A percentile compares a stretch with the other conserved stretches of the same genome.
These are phyloP conservation scores for Thymus mandschuricus DNA, from an alignment of 257 asterid genomes.

Conservation along the genomic window DNA sequence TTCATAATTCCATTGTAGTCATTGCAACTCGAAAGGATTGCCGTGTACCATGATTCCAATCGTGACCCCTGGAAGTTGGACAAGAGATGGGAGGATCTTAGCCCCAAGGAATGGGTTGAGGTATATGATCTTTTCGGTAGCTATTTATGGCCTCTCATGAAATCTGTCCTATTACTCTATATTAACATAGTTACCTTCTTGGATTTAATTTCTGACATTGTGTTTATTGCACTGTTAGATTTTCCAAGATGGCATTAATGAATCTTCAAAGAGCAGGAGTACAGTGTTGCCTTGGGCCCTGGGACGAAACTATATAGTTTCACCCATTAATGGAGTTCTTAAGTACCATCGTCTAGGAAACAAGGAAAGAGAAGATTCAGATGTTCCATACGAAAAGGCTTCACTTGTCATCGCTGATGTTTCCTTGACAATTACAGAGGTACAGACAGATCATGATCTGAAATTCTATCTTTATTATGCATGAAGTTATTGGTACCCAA, in stretches of 20 bases:
- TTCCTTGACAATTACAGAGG: conserved; percentile 90
- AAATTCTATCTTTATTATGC: conserved; percentile 5
- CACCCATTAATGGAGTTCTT: conserved; percentile 92
- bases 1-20: conserved; percentile 55
- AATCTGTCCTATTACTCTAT: conserved; percentile 7
- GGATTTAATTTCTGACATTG: conserved; percentile 18
- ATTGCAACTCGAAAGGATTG: conserved; percentile 96
- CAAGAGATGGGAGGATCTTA: conserved; percentile 95
- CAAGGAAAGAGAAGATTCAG: conserved; percentile 82
- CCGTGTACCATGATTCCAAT: conserved; percentile 90
- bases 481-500: conserved; percentile 19
- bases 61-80: conserved; percentile 87
- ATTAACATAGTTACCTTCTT: conserved; percentile 16
- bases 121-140: conserved; percentile 45
- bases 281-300: conserved; percentile 66
- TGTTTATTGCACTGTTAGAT: conserved; percentile 48
- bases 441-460: conserved; percentile 37
- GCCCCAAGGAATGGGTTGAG: conserved; percentile 95
- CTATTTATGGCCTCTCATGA: conserved; percentile 26
- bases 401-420: conserved; percentile 78
- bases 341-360: conserved; percentile 96
- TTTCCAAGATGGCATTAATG: conserved; percentile 91
- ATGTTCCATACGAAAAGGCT: conserved; percentile 88
- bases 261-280: conserved; percentile 52
- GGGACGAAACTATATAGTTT: conserved; percentile 75